Evolutionary conservation across 179 eudicot species (phyloP), one percentile per base, ranked within the genome.

Genomic region (Silene coronaria): DNA sequence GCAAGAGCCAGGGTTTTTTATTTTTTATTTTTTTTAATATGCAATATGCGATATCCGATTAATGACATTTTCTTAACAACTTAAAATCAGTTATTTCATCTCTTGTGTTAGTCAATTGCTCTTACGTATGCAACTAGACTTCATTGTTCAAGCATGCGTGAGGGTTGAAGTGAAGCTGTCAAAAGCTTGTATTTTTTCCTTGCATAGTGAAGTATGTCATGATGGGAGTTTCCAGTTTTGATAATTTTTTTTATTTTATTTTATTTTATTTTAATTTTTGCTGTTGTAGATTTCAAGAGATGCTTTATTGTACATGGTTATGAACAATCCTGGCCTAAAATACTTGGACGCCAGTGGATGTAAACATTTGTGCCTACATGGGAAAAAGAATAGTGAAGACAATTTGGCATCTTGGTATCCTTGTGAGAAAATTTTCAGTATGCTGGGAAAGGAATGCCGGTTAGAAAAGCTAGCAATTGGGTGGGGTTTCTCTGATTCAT

Each of bases 401-500:
- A 72, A 61, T 24, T 80, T 79, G 6, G 28, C 24, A 19, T 46
- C 78, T 32, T 30, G 27, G 5, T 21, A 64, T 77, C 75, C 73
- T 34, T 61, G 75, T 55, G 77, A 72, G 83, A 84, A 87, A 13
- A 72, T 88, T 76, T 89, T 77, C 73, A 57, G 74, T 26, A 67
- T 71, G 78, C 72, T 91, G 61, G 85, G 88, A 48, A 84, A 82
- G 84, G 77, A 79, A 65, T 87, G 92, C 85, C 85, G 76, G 72
- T 82, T 94, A 85, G 92, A 88, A 76, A 89, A 85, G 75, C 76
- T 91, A 73, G 81, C 86, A 65, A 71, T 87, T 53, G 98, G 98
- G 61, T 94, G 98, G 98, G 97, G 98, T 70, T 89, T 89, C 78
- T 90, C 96, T 2, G 80, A 73, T 74, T 83, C 70, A 71, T 80